These are phyloP conservation scores for Calonectria henricotiae DNA, from an alignment of 2,329 filamentous ascomycete species.

Conservation along the genomic window DNA sequence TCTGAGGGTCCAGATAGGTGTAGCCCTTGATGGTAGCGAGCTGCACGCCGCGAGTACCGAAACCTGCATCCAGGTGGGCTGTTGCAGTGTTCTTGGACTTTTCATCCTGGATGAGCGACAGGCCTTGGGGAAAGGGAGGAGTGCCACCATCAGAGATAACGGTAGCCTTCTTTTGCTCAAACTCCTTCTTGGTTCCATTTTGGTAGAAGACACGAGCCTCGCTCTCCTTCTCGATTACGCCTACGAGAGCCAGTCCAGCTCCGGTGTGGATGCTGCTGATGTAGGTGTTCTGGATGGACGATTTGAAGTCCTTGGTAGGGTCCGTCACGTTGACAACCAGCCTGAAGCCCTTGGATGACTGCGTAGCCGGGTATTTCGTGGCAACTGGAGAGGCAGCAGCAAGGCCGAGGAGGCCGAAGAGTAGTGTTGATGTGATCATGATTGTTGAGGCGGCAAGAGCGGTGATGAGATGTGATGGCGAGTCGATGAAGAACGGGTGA, in stretches of 20 bases:
- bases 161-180: slow-evolving; percentile 53
- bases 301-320: slow-evolving; percentile 58
- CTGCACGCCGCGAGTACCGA: slow-evolving; percentile 58
- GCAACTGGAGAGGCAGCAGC: slow-evolving; percentile 47
- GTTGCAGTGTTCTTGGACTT: slow-evolving; percentile 55
- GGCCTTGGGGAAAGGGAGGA: slow-evolving; percentile 59
- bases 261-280: slow-evolving; percentile 63
- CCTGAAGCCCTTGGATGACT: slow-evolving; percentile 57
- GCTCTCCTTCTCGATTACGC: slow-evolving; percentile 52
- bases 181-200: slow-evolving; percentile 63
- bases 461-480: neutral
- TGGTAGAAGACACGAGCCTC: slow-evolving; percentile 64
- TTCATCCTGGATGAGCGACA: slow-evolving; percentile 54
- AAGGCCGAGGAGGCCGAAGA: slow-evolving; percentile 50
- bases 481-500: slow-evolving; percentile 1
- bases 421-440: slow-evolving; percentile 49
- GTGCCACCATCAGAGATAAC: slow-evolving; percentile 62
- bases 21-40: slow-evolving; percentile 50
- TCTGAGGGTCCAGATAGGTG: slow-evolving; percentile 56
- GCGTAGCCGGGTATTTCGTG: slow-evolving; percentile 36
- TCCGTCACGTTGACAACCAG: slow-evolving; percentile 65
- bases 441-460: slow-evolving; percentile 9
- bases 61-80: slow-evolving; percentile 55
- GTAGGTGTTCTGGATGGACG: slow-evolving; percentile 61
- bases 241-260: slow-evolving; percentile 60